These are phyloP conservation scores for Boletus eberwhitei DNA, from an alignment of 768 basidiomycete species.

Conservation along the genomic window DNA sequence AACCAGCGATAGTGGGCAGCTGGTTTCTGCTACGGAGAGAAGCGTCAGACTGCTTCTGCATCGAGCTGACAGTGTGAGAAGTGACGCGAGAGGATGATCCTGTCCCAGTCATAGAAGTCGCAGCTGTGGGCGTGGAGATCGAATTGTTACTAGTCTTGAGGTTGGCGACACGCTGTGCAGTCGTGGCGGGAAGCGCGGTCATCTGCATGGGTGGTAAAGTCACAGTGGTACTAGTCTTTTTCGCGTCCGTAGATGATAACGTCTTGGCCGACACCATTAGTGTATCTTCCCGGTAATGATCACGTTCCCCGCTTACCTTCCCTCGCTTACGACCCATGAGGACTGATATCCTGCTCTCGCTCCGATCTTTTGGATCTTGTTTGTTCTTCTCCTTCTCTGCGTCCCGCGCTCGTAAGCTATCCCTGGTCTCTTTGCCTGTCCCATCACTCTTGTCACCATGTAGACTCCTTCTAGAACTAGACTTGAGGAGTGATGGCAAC, in stretches of 20 bases:
- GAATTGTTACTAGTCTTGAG: conserved; percentile 57
- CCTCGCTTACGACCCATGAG: conserved; percentile 87
- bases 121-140: conserved; percentile 40
- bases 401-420: conserved; percentile 43
- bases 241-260: conserved; percentile 75
- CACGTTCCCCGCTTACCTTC: conserved; percentile 58
- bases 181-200: conserved; percentile 73
- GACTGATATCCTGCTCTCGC: conserved; percentile 85
- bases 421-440: conserved; percentile 51
- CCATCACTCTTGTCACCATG: conserved; percentile 52
- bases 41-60: conserved; percentile 84
- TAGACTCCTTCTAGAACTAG: conserved; percentile 77
- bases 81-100: conserved; percentile 60
- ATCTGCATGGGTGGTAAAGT: conserved; percentile 90
- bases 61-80: conserved; percentile 80
- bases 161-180: conserved; percentile 81
- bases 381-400: conserved; percentile 53
- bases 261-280: conserved; percentile 49
- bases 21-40: conserved; percentile 74
- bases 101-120: conserved; percentile 39
- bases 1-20: conserved; percentile 90
- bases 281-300: not conserved
- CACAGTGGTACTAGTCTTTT: conserved; percentile 66
- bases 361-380: conserved; percentile 79
- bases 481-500: conserved; percentile 80